Percentiles rank a stretch among this genome's conserved stretches.
These are phyloP conservation scores for Leccinellum albellum DNA, from an alignment of 768 basidiomycete genomes.

Conservation along the genomic window DNA sequence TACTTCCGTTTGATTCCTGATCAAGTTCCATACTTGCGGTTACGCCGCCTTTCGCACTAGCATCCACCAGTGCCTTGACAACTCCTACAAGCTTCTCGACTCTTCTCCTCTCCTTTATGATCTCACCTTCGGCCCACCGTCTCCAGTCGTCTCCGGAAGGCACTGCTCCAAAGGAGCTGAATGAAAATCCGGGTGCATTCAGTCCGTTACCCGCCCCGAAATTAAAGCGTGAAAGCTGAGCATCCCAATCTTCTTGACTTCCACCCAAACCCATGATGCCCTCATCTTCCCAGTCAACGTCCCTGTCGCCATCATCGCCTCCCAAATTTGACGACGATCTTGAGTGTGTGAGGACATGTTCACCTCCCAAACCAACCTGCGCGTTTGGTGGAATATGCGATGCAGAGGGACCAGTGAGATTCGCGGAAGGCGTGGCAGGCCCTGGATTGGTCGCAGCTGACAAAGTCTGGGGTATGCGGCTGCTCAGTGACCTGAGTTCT, in stretches of 20 bases:
- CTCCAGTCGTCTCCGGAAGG: conserved; percentile 25
- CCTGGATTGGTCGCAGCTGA: background rate
- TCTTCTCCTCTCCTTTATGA: conserved; percentile 55
- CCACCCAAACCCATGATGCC: conserved; percentile 13
- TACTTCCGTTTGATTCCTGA: conserved; percentile 15
- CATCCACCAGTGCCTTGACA: conserved; percentile 61
- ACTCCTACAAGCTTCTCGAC: conserved; percentile 58
- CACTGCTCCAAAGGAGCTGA: conserved; percentile 4
- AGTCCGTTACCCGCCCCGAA: conserved; percentile 10
- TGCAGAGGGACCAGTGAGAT: conserved; percentile 5
- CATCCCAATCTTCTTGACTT: conserved; percentile 26
- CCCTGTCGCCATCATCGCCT: conserved; percentile 24
- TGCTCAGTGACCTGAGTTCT: conserved; percentile 23
- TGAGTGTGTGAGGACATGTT: conserved; percentile 21
- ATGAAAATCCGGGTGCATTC: conserved; percentile 11
- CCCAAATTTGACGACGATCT: conserved; percentile 28
- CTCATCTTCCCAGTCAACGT: conserved; percentile 29
- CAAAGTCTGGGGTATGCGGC: conserved; percentile 20
- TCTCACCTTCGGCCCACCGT: conserved; percentile 35
- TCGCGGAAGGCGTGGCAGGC: conserved; percentile 1
- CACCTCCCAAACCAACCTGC: conserved; percentile 11
- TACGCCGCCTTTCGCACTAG: conserved; percentile 41
- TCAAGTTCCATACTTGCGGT: background rate
- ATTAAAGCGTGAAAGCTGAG: conserved; percentile 15
- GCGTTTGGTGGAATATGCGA: conserved; percentile 3